These are phyloP conservation scores for Coelastrella sp. DNA, from an alignment of 139 green algal genomes.

Conservation along the genomic window DNA sequence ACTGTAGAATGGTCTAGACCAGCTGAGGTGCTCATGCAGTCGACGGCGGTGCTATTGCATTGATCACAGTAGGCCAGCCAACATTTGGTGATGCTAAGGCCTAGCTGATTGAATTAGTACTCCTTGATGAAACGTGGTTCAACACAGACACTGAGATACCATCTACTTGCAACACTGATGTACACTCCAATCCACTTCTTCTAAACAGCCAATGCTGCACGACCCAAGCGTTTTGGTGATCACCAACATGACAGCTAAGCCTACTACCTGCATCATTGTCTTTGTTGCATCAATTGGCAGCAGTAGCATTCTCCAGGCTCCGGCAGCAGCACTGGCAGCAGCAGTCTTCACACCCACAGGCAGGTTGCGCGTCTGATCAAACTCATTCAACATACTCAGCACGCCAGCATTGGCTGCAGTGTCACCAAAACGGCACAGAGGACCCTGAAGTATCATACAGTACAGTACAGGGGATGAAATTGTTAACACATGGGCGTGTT, in stretches of 20 bases:
- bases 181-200: no score
- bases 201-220: background rate
- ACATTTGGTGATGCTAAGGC: no score
- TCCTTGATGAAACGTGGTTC: no score
- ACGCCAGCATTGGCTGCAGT: conserved; percentile 94
- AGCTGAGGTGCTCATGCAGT: background rate
- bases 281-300: conserved; percentile 95
- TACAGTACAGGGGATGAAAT: no score
- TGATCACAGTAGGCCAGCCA: no score
- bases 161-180: no score
- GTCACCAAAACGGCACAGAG: conserved; percentile 92
- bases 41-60: no score
- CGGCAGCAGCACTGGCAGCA: conserved; percentile 78
- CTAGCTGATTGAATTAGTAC: no score
- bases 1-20: background rate
- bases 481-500: no score
- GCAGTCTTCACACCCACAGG: conserved; percentile 86
- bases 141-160: no score
- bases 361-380: conserved; percentile 69
- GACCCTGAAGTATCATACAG: conserved; percentile 84
- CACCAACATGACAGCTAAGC: no score
- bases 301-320: conserved; percentile 88
- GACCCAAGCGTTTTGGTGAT: background rate
- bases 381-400: conserved; percentile 83
- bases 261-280: conserved; percentile 96